These are phyloP conservation scores for Cercospora sp. DNA, from an alignment of 2,329 filamentous ascomycete species.

Conservation along the genomic window DNA sequence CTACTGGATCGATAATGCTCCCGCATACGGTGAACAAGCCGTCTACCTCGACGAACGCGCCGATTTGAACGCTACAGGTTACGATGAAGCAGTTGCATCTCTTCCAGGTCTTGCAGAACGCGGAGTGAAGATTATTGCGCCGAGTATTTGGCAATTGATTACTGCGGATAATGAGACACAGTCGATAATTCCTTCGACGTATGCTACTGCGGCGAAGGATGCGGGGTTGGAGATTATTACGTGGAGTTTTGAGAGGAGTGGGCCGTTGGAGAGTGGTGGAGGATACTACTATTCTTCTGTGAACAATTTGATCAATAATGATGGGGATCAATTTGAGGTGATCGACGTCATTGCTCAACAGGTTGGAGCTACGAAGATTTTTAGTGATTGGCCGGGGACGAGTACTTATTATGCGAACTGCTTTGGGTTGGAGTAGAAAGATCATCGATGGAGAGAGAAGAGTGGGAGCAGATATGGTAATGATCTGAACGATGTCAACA, in stretches of 20 bases:
- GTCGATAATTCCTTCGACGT: slow-evolving; percentile 63
- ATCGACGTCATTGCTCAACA: slow-evolving; percentile 64
- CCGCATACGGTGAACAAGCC: slow-evolving; percentile 62
- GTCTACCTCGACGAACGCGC: slow-evolving; percentile 66
- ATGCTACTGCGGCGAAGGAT: slow-evolving; percentile 61
- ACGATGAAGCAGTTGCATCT: slow-evolving; percentile 57
- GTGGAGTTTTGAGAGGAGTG: slow-evolving; percentile 69
- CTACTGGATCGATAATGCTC: slow-evolving; percentile 66
- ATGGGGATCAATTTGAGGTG: slow-evolving; percentile 68
- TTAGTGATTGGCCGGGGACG: slow-evolving; percentile 69
- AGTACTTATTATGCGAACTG: slow-evolving; percentile 73
- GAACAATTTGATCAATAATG: slow-evolving; percentile 57
- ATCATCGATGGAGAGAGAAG: background rate
- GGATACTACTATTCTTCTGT: slow-evolving; percentile 60
- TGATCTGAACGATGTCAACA: background rate
- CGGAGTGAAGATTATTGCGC: slow-evolving; percentile 64
- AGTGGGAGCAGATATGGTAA: background rate
- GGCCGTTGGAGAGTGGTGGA: slow-evolving; percentile 54
- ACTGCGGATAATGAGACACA: slow-evolving; percentile 48
- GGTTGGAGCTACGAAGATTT: slow-evolving; percentile 63
- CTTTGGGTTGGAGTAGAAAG: slow-evolving; percentile 47
- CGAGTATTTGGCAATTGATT: slow-evolving; percentile 64
- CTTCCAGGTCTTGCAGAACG: slow-evolving; percentile 57
- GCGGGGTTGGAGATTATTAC: slow-evolving; percentile 65
- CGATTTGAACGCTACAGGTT: slow-evolving; percentile 52